Conservation (phyloP, 2,329 filamentous ascomycete genomes). For the Juglanconis juglandina region DNA sequence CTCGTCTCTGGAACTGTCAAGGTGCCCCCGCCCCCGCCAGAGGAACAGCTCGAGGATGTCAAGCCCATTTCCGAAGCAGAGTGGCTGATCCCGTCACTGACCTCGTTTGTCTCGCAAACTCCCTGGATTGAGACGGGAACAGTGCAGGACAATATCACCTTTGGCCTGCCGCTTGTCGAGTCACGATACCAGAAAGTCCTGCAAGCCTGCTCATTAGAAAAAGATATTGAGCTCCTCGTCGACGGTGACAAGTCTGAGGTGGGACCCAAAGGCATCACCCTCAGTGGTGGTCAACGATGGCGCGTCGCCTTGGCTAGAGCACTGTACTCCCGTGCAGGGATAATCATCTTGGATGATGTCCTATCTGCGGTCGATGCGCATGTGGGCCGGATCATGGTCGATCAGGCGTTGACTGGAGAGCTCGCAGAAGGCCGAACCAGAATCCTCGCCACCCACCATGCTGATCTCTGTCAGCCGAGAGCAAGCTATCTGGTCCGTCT, state of each 20-base stretch:
- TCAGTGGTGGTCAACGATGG: conserved; percentile 45
- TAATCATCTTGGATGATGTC: conserved; percentile 46
- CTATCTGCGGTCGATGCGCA: conserved; percentile 48
- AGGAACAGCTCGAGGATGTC: conserved; percentile 21
- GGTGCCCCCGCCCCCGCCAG: conserved; percentile 25
- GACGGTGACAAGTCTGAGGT: conserved; percentile 42
- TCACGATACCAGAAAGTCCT: conserved; percentile 43
- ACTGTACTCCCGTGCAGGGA: conserved; percentile 41
- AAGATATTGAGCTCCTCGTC: conserved; percentile 40
- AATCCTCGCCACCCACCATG: conserved; percentile 58
- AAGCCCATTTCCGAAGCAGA: conserved; percentile 22
- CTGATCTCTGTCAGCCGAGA: conserved; percentile 29
- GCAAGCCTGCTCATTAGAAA: conserved; percentile 40
- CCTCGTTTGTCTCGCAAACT: conserved; percentile 44
- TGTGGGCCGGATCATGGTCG: conserved; percentile 44
- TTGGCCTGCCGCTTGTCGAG: conserved; percentile 37
- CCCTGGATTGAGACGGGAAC: conserved; percentile 47
- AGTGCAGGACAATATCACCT: conserved; percentile 42
- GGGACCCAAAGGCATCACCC: conserved; percentile 39
- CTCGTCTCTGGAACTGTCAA: conserved; percentile 30
- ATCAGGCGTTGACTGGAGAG: conserved; percentile 49
- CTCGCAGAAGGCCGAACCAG: conserved; percentile 54
- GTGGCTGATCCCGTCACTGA: conserved; percentile 36
- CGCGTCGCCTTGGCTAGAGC: conserved; percentile 43
- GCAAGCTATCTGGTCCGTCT: conserved; percentile 30